These are phyloP conservation scores for Epichloe brachyelytri DNA, from an alignment of 2,329 filamentous ascomycete genomes.

Conservation along the genomic window DNA sequence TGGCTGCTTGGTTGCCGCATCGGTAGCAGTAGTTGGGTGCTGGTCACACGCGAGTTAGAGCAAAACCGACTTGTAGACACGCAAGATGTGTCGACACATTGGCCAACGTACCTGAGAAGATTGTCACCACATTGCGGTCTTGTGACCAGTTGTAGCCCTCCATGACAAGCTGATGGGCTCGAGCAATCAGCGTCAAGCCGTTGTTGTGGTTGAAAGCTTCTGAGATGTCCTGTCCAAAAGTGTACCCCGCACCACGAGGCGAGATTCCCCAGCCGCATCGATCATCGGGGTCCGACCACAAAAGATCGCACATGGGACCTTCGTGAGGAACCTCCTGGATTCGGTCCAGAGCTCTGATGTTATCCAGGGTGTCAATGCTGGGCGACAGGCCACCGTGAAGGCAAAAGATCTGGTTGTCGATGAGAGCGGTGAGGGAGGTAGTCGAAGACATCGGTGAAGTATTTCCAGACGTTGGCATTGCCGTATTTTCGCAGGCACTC, in stretches of 20 bases:
- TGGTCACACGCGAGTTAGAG: conserved; percentile 15
- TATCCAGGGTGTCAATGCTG: conserved; percentile 90
- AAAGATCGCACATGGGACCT: conserved; percentile 92
- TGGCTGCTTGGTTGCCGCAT: conserved; percentile 98
- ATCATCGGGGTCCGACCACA: conserved; percentile 98
- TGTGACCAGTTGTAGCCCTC: conserved; percentile 99
- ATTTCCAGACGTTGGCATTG: conserved; percentile 99
- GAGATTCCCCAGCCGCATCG: conserved; percentile 93
- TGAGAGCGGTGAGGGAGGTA: conserved; percentile 94
- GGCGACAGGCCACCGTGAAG: conserved; percentile 92
- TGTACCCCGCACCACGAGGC: conserved; percentile 86
- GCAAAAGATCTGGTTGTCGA: conserved; percentile 99
- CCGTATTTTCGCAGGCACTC: conserved; percentile 98
- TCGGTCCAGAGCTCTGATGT: conserved; percentile 87
- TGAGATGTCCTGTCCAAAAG: conserved; percentile 92
- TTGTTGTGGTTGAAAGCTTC: conserved; percentile 99
- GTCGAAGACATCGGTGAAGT: conserved; percentile 97
- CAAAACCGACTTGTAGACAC: not conserved
- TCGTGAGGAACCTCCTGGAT: conserved; percentile 98
- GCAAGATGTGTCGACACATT: conserved; percentile 11
- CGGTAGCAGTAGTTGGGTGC: conserved; percentile 95
- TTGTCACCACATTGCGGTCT: conserved; percentile 94
- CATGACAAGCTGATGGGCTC: conserved; percentile 98
- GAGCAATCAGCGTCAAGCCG: conserved; percentile 83
- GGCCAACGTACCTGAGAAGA: conserved; percentile 66